phyloP scores from a whole-genome alignment of 805 yeast genomes.

The Candida ficus region DNA sequence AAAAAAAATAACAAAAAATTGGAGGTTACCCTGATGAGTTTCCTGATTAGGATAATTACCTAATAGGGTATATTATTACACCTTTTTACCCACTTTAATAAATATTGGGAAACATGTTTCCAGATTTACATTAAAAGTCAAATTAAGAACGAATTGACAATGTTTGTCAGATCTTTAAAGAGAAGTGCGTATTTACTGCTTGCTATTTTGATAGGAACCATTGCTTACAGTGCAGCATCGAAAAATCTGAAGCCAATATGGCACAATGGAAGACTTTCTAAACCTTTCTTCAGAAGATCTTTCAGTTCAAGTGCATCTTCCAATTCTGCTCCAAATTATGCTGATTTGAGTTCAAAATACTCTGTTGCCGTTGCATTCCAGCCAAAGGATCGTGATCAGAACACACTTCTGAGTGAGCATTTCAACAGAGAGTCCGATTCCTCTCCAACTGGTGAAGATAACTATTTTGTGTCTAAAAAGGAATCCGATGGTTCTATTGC shows the following conservation, averaged over 20 bases:
- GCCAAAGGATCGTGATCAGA: constrained; percentile 63
- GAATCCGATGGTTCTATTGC: constrained; percentile 32
- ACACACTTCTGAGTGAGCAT: constrained; percentile 32
- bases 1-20: too few relatives aligned
- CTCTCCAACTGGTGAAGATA: constrained; percentile 78
- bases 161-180: constrained; percentile 16
- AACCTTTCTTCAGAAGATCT: background rate
- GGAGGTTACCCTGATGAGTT: background rate
- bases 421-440: constrained; percentile 27
- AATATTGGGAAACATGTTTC: too few relatives aligned
- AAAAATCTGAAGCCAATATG: constrained; percentile 3
- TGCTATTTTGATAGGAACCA: constrained; percentile 11
- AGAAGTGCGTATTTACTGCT: constrained; percentile 22
- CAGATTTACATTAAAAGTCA: too few relatives aligned
- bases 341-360: constrained; percentile 33
- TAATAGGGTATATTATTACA: background rate
- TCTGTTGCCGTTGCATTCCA: constrained; percentile 65
- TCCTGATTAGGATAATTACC: constrained; percentile 1
- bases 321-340: constrained; percentile 13
- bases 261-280: constrained; percentile 1
- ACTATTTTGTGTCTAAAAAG: constrained; percentile 46
- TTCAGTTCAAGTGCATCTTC: constrained; percentile 15
- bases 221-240: constrained; percentile 21
- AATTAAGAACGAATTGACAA: background rate
- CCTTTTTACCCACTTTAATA: too few relatives aligned